These are phyloP conservation scores for Phytophthora ramorum DNA, from an alignment of 352 stramenopile species.

Conservation along the genomic window DNA sequence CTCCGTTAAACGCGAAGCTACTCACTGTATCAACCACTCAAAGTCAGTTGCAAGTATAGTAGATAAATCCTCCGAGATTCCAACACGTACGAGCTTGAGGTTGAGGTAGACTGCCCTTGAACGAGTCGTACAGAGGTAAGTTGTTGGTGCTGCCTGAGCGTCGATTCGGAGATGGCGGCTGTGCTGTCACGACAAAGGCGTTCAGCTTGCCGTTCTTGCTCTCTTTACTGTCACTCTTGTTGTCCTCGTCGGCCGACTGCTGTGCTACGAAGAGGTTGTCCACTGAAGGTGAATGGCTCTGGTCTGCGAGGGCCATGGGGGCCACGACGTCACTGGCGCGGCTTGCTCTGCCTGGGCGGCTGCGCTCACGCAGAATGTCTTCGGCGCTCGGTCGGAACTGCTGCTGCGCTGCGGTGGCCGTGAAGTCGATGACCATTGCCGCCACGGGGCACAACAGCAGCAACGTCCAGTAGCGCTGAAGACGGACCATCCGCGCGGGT, in stretches of 20 bases:
- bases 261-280: conserved; percentile 39
- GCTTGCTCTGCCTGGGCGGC: conserved; percentile 23
- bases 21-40: conserved; percentile 18
- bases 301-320: conserved; percentile 13
- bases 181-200: conserved; percentile 20
- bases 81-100: conserved; percentile 30
- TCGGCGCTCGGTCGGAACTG: conserved; percentile 61
- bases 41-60: neutral
- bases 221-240: conserved; percentile 15
- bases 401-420: conserved; percentile 44
- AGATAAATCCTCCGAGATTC: neutral
- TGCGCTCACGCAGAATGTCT: conserved; percentile 70
- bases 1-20: conserved; percentile 46
- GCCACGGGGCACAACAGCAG: conserved; percentile 59
- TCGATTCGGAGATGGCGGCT: conserved; percentile 19
- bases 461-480: conserved; percentile 64
- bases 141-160: conserved; percentile 31
- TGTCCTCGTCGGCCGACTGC: conserved; percentile 21
- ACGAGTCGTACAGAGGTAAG: conserved; percentile 23
- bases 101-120: conserved; percentile 21
- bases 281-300: conserved; percentile 8
- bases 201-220: conserved; percentile 10
- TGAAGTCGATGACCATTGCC: conserved; percentile 54
- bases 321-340: conserved; percentile 25
- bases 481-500: conserved; percentile 42